Conservation (phyloP, 306 rosid genomes). For the Ochetophila trinervis region DNA sequence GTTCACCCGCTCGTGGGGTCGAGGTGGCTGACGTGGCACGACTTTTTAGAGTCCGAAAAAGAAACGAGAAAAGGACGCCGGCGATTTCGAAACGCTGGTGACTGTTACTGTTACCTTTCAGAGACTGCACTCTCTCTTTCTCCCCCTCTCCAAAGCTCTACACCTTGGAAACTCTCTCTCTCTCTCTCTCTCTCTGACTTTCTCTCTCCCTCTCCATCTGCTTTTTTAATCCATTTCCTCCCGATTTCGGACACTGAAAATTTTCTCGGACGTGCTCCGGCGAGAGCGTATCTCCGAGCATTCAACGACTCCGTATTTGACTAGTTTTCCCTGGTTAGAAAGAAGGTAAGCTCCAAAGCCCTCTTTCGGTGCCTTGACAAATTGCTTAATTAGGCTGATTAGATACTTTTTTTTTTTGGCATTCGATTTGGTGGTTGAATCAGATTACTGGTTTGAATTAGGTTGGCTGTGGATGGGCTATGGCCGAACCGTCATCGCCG, state of each 20-base stretch:
- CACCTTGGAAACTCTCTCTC: background rate
- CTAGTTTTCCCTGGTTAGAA: too few species aligned
- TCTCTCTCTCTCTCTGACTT: background rate
- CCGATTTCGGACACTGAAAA: constrained; percentile 15
- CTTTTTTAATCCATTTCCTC: constrained; percentile 3
- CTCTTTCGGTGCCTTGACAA: background rate
- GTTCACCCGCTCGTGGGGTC: background rate
- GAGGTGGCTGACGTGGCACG: constrained; percentile 11
- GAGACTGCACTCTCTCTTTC: background rate
- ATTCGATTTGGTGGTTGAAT: constrained; percentile 1
- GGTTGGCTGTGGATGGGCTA: constrained; percentile 16
- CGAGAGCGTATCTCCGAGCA: background rate
- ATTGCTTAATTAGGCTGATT: background rate
- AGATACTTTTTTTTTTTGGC: background rate
- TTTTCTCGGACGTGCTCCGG: constrained; percentile 3
- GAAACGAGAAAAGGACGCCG: constrained; percentile 31
- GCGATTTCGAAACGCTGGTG: constrained; percentile 19
- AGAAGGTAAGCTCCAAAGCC: too few species aligned
- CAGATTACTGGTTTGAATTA: background rate
- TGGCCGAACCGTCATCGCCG: constrained; percentile 56
- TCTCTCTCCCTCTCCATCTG: background rate
- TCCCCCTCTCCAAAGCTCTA: background rate
- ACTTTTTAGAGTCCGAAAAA: background rate
- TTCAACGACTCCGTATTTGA: background rate
- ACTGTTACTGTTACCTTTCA: background rate